A percentile compares a stretch with the other conserved stretches of the same genome.
Conservation (phyloP, 75 land plant genomes). For the Pinus albicaulis region DNA sequence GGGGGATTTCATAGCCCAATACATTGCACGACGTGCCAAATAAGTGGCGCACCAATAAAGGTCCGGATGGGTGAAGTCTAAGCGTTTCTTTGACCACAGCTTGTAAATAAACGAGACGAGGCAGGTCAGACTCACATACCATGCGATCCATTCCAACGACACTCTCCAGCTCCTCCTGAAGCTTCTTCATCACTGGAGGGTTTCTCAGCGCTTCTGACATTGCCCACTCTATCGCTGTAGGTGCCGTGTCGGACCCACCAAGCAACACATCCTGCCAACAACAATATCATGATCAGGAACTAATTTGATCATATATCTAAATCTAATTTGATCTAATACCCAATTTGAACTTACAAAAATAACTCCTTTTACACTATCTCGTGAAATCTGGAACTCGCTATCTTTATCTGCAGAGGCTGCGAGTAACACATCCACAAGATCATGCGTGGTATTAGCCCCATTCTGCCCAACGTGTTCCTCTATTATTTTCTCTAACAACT, state of each 20-base stretch:
- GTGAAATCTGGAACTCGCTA: neutral
- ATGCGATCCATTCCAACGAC: neutral
- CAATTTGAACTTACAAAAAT: too few species aligned
- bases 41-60: conserved; percentile 1
- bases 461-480: neutral
- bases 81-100: conserved; percentile 6
- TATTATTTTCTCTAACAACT: neutral
- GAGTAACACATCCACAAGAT: conserved; percentile 14
- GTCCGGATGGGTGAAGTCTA: conserved; percentile 12
- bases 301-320: too few species aligned
- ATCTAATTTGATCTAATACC: too few species aligned
- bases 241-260: too few species aligned
- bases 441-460: neutral
- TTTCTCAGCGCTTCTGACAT: too few species aligned
- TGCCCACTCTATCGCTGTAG: too few species aligned
- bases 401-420: neutral
- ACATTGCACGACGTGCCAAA: neutral
- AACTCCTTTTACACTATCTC: neutral
- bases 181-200: too few species aligned
- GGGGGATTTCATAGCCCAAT: conserved; percentile 3
- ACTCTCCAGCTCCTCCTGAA: too few species aligned
- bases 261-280: too few species aligned
- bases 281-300: too few species aligned
- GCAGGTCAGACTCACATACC: neutral
- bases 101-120: neutral